Conservation (phyloP, 495 filamentous ascomycete genomes). For the Trichodelitschia bisporula region DNA sequence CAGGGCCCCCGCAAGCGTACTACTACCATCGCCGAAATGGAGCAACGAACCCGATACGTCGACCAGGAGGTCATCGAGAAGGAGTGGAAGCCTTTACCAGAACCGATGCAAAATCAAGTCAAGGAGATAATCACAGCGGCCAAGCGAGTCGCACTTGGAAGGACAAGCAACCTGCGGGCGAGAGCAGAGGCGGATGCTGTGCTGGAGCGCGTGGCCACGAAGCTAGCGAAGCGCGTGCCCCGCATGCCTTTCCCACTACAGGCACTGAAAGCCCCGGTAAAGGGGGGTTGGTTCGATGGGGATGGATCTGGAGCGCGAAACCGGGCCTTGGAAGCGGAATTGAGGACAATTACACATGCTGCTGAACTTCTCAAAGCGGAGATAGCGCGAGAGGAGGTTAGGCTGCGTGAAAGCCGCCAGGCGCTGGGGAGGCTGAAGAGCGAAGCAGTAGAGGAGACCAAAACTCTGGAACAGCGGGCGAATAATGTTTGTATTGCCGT, state of each 20-base stretch:
- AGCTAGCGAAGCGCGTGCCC: conserved; percentile 24
- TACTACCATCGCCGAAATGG: too few species aligned
- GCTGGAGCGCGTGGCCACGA: conserved; percentile 23
- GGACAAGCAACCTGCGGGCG: conserved; percentile 27
- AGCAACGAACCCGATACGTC: conserved; percentile 25
- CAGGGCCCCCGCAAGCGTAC: too few species aligned
- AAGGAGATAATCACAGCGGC: conserved; percentile 25
- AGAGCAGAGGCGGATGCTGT: conserved; percentile 29
- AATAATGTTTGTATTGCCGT: conserved; percentile 9
- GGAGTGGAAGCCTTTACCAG: conserved; percentile 32
- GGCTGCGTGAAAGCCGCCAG: conserved; percentile 24
- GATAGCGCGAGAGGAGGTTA: conserved; percentile 26
- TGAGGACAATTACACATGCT: conserved; percentile 28
- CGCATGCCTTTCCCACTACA: conserved; percentile 34
- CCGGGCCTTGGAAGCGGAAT: conserved; percentile 23
- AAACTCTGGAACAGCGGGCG: conserved; percentile 17
- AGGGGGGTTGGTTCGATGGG: conserved; percentile 32
- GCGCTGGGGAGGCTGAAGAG: conserved; percentile 26
- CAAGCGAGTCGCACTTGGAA: conserved; percentile 29
- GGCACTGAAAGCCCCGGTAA: conserved; percentile 30
- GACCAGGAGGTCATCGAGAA: conserved; percentile 28
- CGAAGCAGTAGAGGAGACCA: conserved; percentile 22
- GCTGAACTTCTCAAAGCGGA: conserved; percentile 28
- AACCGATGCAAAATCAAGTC: conserved; percentile 25
- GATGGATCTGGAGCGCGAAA: conserved; percentile 20